A percentile compares a stretch with the other conserved stretches of the same genome.
phyloP scores from a whole-genome alignment of 139 green algal species.

The Picochlorum sp. region DNA sequence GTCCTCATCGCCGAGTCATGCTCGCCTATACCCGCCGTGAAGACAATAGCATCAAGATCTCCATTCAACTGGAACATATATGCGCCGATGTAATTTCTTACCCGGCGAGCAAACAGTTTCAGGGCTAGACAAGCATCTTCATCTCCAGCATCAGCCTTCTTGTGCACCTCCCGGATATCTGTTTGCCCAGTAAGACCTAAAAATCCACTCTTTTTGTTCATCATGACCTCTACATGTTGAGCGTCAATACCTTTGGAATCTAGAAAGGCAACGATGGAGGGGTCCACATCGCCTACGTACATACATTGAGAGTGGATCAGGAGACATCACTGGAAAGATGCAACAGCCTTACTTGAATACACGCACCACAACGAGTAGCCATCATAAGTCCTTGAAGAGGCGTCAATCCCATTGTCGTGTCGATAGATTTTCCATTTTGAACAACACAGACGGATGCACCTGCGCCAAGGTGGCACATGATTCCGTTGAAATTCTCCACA shows the following conservation, averaged over 20 bases:
- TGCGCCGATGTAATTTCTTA: constrained; percentile 81
- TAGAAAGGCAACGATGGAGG: constrained; percentile 1
- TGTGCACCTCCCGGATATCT: constrained; percentile 55
- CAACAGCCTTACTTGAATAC: constrained; percentile 12
- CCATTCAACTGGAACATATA: constrained; percentile 69
- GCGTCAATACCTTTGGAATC: constrained; percentile 20
- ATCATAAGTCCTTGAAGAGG: constrained; percentile 34
- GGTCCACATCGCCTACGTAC: neutral
- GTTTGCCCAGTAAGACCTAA: constrained; percentile 39
- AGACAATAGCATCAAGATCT: constrained; percentile 75
- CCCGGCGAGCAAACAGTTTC: constrained; percentile 68
- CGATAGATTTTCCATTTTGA: constrained; percentile 27
- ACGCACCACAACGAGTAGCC: constrained; percentile 18
- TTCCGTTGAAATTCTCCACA: constrained; percentile 54
- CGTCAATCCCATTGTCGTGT: constrained; percentile 30
- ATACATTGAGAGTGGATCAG: neutral
- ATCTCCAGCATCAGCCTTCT: constrained; percentile 38
- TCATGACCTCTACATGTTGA: constrained; percentile 42
- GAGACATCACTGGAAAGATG: neutral
- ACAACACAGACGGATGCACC: constrained; percentile 71
- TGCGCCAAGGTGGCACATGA: constrained; percentile 72
- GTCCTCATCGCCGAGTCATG: constrained; percentile 19
- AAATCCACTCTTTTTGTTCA: constrained; percentile 77
- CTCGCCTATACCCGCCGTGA: constrained; percentile 57
- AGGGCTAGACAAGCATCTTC: constrained; percentile 51